Conservation (phyloP, 1,284 basidiomycete species). For the Apiotrichum akiyoshidainum region DNA sequence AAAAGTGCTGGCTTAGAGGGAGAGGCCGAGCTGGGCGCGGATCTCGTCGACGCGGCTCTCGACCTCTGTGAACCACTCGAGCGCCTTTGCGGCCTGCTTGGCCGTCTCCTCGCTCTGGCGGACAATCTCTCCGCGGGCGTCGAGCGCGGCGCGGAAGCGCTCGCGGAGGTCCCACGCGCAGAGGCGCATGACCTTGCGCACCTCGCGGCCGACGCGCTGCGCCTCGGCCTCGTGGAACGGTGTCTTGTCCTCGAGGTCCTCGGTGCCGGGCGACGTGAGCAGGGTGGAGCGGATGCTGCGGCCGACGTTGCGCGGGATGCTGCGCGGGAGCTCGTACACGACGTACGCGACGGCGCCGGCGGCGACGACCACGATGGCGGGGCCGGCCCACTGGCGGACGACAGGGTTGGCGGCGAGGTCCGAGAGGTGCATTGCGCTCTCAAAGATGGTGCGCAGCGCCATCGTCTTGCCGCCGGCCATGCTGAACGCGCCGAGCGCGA, state of each 20-base stretch:
- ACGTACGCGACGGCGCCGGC: constrained; percentile 78
- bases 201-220: constrained; percentile 74
- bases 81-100: constrained; percentile 65
- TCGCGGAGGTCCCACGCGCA: constrained; percentile 90
- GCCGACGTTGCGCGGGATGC: constrained; percentile 89
- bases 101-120: constrained; percentile 70
- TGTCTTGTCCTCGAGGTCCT: constrained; percentile 39
- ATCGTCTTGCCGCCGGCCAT: constrained; percentile 78
- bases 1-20: constrained; percentile 12
- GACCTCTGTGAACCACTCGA: constrained; percentile 67
- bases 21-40: constrained; percentile 42
- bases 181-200: constrained; percentile 86
- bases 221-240: constrained; percentile 70
- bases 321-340: constrained; percentile 80
- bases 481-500: constrained; percentile 80
- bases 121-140: constrained; percentile 73
- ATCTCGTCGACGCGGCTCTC: constrained; percentile 61
- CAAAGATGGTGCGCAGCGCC: constrained; percentile 72
- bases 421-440: constrained; percentile 67
- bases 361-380: constrained; percentile 67
- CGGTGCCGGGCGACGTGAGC: constrained; percentile 37
- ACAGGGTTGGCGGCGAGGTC: constrained; percentile 80
- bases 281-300: constrained; percentile 62
- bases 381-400: constrained; percentile 81
- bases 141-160: constrained; percentile 76